phyloP scores from a whole-genome alignment of 345 rosid species.

The Eucalyptus camaldulensis region DNA sequence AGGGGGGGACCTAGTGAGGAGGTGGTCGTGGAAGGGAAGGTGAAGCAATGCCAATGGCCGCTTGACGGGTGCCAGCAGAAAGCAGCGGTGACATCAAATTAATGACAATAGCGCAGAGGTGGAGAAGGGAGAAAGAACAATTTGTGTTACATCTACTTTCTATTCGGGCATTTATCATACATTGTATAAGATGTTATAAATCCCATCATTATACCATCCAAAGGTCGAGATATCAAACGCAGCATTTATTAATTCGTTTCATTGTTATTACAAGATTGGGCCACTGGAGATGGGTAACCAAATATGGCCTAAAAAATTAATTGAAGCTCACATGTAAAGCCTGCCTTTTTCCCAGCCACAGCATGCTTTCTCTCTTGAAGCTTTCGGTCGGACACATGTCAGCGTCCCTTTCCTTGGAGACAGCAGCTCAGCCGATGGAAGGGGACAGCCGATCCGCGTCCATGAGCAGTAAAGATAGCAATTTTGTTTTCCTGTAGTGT shows the following conservation, averaged over 20 bases:
- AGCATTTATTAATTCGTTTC: background rate
- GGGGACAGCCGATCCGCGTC: background rate
- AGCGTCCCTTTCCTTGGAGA: background rate
- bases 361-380: background rate
- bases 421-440: background rate
- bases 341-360: background rate
- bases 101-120: background rate
- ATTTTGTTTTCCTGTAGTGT: background rate
- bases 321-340: background rate
- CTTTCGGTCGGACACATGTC: background rate
- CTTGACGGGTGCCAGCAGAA: background rate
- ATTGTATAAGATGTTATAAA: background rate
- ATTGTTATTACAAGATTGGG: background rate
- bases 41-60: background rate
- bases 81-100: background rate
- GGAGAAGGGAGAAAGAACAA: background rate
- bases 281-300: background rate
- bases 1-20: constrained; percentile 53
- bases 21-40: background rate
- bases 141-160: background rate
- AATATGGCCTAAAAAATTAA: background rate
- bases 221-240: background rate
- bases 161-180: background rate
- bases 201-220: background rate
- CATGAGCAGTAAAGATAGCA: background rate